Base-by-base conservation (phyloP, 306 rosid genomes). In the Sphenostylis stenocarpa region DNA sequence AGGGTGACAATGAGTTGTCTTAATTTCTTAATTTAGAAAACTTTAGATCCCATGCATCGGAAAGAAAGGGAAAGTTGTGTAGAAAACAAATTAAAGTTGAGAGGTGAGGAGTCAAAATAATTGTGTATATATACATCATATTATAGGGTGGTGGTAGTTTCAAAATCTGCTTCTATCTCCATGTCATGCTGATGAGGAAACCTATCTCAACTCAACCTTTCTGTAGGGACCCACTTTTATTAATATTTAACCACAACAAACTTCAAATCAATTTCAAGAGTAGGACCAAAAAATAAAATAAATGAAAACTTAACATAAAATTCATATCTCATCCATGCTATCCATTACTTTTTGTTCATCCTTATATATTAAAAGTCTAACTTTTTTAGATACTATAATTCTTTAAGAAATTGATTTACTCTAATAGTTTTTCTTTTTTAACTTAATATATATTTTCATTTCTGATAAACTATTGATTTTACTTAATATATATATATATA, bases 131-230 rank as follows among this genome's bases (percentile, higher is more conserved):
- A 31, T 34, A 45, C 9, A 43, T 60, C 67, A 70, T 38, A 80
- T 38, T 12, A 7, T 9, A 38, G 0, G 28, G 28, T 26, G 28
- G 3, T 70, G 39, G 78, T 57, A 67, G 62, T 80, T 77, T 72
- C 64, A 72, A 71, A 63, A 71, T 71, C 79, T 76, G 41, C 55
- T 56, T 70, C 3, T 24, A 72, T 60, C 72, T 75, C 67, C 14
- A 47, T 73, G 75, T 52, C 67, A 75, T 67, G 67, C 53, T 16
- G 63, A 73, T 55, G 81, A 84, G 84, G 73, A 81, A 86, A 83
- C 52, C 70, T 61, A 83, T 75, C 77, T 75, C 73, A 3, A 58
- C 75, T 72, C 70, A 3, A 58, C 66, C 67, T 80, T 87, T 85
- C 44, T 36, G 49, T 14, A 0, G 33, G 85, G 82, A 57, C 86